phyloP scores from a whole-genome alignment of 202 grass and related monocot genomes.

The Elaeis oleifera region DNA sequence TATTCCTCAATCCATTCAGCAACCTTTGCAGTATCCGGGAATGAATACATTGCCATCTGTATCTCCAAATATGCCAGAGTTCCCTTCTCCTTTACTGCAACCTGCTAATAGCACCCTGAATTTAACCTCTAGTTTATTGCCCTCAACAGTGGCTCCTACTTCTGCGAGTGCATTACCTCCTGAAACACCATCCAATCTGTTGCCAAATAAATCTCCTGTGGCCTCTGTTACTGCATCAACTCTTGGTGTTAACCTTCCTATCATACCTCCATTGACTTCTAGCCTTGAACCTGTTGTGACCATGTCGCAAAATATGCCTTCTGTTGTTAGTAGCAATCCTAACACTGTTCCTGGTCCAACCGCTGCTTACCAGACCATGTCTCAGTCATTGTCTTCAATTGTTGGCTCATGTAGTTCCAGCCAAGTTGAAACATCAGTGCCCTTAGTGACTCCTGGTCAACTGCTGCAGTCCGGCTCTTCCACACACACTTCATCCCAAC shows the following conservation, averaged over 20 bases:
- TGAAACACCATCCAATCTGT: conserved; percentile 44
- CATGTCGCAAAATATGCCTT: conserved; percentile 19
- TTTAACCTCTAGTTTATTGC: conserved; percentile 35
- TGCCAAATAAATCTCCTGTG: conserved; percentile 39
- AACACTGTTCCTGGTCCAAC: conserved; percentile 21
- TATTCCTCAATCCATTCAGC: conserved; percentile 58
- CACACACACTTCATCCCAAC: conserved; percentile 15
- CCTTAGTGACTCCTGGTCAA: conserved; percentile 43
- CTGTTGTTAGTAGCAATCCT: conserved; percentile 27
- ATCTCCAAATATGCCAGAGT: conserved; percentile 63
- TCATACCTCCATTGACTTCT: conserved; percentile 25
- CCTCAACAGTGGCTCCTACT: conserved; percentile 19
- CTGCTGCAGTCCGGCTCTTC: conserved; percentile 41
- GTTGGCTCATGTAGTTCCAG: conserved; percentile 20
- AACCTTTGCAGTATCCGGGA: conserved; percentile 69
- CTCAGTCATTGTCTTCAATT: conserved; percentile 25
- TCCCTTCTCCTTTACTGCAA: conserved; percentile 53
- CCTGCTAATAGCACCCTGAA: conserved; percentile 25
- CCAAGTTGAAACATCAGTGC: conserved; percentile 25
- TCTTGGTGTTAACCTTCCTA: conserved; percentile 34
- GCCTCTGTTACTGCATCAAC: conserved; percentile 31
- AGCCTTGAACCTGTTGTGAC: conserved; percentile 24
- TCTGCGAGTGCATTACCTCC: conserved; percentile 29
- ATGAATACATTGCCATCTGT: conserved; percentile 44
- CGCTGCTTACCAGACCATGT: conserved; percentile 22